Conservation (phyloP, 371 early-diverging fungal genomes). For the Circinella minor region DNA sequence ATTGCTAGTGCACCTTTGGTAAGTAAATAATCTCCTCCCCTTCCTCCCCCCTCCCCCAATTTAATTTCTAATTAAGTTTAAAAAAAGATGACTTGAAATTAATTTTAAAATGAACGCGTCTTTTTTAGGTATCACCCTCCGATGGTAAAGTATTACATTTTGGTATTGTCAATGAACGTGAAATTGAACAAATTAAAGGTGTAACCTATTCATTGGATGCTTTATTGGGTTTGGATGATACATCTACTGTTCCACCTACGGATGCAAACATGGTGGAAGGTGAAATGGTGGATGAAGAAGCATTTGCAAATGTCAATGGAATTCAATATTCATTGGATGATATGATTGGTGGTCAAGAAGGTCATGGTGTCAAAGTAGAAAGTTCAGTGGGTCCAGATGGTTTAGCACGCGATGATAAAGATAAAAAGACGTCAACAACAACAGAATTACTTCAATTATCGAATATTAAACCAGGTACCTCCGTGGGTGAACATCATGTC, state of each 20-base stretch:
- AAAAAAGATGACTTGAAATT: too few species aligned
- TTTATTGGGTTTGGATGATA: slow-evolving; percentile 76
- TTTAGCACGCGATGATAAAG: slow-evolving; percentile 28
- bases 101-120: too few species aligned
- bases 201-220: slow-evolving; percentile 88
- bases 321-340: slow-evolving; percentile 87
- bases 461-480: slow-evolving; percentile 31
- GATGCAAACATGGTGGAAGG: slow-evolving; percentile 52
- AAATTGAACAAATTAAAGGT: slow-evolving; percentile 94
- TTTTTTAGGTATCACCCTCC: slow-evolving; percentile 75
- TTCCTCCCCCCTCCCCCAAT: not conserved
- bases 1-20: slow-evolving; percentile 69
- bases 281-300: slow-evolving; percentile 66
- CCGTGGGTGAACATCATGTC: slow-evolving; percentile 42
- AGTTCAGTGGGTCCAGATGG: slow-evolving; percentile 52
- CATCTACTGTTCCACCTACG: slow-evolving; percentile 35
- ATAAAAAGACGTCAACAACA: slow-evolving; percentile 30
- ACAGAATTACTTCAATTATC: slow-evolving; percentile 19
- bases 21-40: slow-evolving; percentile 14
- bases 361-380: slow-evolving; percentile 29
- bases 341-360: slow-evolving; percentile 65
- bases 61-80: too few species aligned
- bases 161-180: slow-evolving; percentile 78
- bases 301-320: slow-evolving; percentile 91
- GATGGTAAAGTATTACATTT: slow-evolving; percentile 92